Percentiles rank a stretch among this genome's conserved stretches.
Evolutionary conservation across 108 stramenopile genomes (phyloP).

Genomic region (Cyclotella kingstonii): DNA sequence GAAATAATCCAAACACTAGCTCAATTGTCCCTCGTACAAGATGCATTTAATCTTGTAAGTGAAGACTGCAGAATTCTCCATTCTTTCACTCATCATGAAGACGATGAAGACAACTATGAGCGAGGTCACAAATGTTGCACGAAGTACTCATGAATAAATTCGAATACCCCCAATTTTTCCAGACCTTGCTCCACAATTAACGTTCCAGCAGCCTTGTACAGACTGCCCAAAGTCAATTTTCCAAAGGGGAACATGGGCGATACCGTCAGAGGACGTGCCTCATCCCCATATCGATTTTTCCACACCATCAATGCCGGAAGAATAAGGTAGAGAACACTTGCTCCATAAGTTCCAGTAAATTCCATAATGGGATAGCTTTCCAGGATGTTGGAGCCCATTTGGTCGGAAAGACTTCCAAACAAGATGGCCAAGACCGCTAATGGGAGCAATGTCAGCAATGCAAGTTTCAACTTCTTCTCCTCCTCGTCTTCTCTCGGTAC

Average conservation of each 20-base stretch:
- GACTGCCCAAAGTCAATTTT: constrained; percentile 59
- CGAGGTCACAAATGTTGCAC: too few relatives aligned
- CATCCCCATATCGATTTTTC: constrained; percentile 69
- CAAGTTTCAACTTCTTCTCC: constrained; percentile 57
- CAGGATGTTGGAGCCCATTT: too few relatives aligned
- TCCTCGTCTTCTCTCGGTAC: constrained; percentile 42
- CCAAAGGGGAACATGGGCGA: constrained; percentile 71
- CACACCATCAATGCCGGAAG: constrained; percentile 79
- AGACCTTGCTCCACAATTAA: constrained; percentile 75
- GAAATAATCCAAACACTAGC: too few relatives aligned
- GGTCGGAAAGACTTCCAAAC: too few relatives aligned
- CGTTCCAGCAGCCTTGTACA: constrained; percentile 78
- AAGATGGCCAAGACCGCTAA: constrained; percentile 51
- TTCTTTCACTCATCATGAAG: too few relatives aligned
- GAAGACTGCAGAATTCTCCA: background rate
- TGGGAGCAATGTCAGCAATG: constrained; percentile 46
- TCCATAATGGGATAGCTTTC: constrained; percentile 60
- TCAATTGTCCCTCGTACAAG: too few relatives aligned
- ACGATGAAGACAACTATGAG: too few relatives aligned
- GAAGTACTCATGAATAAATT: constrained; percentile 27
- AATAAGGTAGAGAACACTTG: constrained; percentile 63
- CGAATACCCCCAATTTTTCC: constrained; percentile 76
- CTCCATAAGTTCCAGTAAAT: constrained; percentile 76
- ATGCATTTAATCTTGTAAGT: too few relatives aligned
- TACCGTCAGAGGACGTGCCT: constrained; percentile 32